Evolutionary conservation across 169 alveolate species (phyloP).

Genomic region (Plasmodium blacklocki): DNA sequence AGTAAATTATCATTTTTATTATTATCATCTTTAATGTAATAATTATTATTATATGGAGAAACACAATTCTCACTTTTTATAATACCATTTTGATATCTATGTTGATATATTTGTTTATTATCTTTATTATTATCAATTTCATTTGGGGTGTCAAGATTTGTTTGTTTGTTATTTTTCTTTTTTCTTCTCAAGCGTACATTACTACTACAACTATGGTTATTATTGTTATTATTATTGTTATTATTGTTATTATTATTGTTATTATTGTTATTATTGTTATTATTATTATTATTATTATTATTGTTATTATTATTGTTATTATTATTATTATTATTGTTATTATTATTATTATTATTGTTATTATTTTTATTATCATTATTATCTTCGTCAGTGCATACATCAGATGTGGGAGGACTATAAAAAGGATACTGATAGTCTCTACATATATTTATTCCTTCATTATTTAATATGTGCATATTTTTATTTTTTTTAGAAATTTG

Average conservation of each 20-base stretch:
- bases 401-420: conserved; percentile 67
- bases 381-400: conserved; percentile 35
- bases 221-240: background rate
- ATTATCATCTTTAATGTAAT: background rate
- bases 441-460: conserved; percentile 41
- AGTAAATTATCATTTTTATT: too few species aligned
- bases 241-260: conserved; percentile 24
- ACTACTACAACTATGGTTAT: background rate
- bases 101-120: background rate
- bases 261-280: background rate
- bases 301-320: background rate
- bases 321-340: conserved; percentile 21
- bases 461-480: conserved; percentile 8
- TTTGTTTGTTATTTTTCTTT: background rate
- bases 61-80: background rate
- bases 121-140: background rate
- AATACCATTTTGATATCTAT: background rate
- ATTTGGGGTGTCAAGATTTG: background rate
- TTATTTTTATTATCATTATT: background rate
- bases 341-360: background rate
- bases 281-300: conserved; percentile 3
- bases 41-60: background rate
- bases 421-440: conserved; percentile 76
- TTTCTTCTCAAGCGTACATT: background rate
- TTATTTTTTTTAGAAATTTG: conserved; percentile 24